Percentiles rank a stretch among this genome's conserved stretches.
Evolutionary conservation across 306 rosid genomes (phyloP).

Genomic region (Cicer judaicum): DNA sequence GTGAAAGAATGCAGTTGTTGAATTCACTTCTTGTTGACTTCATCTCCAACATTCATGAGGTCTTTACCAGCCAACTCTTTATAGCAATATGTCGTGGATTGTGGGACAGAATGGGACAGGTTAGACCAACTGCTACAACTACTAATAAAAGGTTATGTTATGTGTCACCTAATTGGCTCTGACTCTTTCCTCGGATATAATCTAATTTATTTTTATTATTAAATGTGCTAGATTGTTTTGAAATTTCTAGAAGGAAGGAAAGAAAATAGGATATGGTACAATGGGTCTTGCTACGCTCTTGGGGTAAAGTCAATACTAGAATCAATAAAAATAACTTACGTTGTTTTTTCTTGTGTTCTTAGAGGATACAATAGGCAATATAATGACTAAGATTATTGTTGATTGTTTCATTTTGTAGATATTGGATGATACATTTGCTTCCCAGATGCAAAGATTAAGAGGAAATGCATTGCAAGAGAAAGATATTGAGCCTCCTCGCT

Average conservation of each 20-base stretch:
- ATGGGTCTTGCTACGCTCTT: slow-evolving; percentile 91
- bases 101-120: slow-evolving; percentile 99
- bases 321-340: not conserved
- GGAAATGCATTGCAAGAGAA: slow-evolving; percentile 92
- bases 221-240: slow-evolving; percentile 66
- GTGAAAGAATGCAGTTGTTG: slow-evolving; percentile 88
- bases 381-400: not conserved
- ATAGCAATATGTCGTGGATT: slow-evolving; percentile 82
- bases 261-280: slow-evolving; percentile 91
- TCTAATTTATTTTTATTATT: slow-evolving; percentile 30
- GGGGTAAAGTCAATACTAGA: slow-evolving; percentile 65
- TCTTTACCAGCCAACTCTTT: slow-evolving; percentile 80
- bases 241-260: slow-evolving; percentile 93
- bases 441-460: slow-evolving; percentile 88
- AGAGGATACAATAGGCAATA: not conserved
- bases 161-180: not conserved
- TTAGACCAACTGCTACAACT: slow-evolving; percentile 38
- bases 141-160: not conserved
- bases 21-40: slow-evolving; percentile 79
- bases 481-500: slow-evolving; percentile 94
- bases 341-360: not conserved
- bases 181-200: slow-evolving; percentile 37
- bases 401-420: slow-evolving; percentile 60
- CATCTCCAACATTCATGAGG: slow-evolving; percentile 86
- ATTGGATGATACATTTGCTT: slow-evolving; percentile 93